phyloP scores from a whole-genome alignment of 345 rosid genomes.

The Xanthoceras sorbifolium region DNA sequence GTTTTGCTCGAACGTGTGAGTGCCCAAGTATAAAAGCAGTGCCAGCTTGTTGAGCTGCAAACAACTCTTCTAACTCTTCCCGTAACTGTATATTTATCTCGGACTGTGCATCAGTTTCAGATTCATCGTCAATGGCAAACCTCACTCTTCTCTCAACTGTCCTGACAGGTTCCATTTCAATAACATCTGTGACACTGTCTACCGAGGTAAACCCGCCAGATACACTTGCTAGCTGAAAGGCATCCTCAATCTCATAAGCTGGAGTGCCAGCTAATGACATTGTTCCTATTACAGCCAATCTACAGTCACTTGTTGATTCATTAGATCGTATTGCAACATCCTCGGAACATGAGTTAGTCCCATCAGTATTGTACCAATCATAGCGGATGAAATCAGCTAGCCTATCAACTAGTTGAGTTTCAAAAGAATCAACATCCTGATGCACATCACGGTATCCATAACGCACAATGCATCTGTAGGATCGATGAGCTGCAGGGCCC shows the following conservation, averaged over 20 bases:
- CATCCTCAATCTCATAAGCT: constrained; percentile 63
- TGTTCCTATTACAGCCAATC: constrained; percentile 79
- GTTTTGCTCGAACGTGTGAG: constrained; percentile 90
- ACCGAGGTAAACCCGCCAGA: constrained; percentile 69
- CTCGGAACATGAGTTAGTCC: constrained; percentile 20
- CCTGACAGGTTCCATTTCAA: constrained; percentile 61
- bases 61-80: constrained; percentile 72
- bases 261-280: constrained; percentile 39
- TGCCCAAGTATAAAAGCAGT: constrained; percentile 92
- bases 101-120: constrained; percentile 28
- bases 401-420: constrained; percentile 64
- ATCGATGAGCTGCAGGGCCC: constrained; percentile 80
- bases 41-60: constrained; percentile 76
- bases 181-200: constrained; percentile 63
- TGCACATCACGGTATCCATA: constrained; percentile 97
- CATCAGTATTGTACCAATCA: constrained; percentile 56
- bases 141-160: constrained; percentile 55
- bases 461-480: constrained; percentile 88
- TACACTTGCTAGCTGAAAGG: constrained; percentile 63
- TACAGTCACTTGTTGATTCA: constrained; percentile 65
- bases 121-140: constrained; percentile 61
- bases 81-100: constrained; percentile 41
- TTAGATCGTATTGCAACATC: constrained; percentile 42
- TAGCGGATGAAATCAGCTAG: constrained; percentile 77
- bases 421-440: constrained; percentile 89